Evolutionary conservation across 108 stramenopile species (phyloP), one percentile per base, ranked within the genome.

Genomic region (Nitzschia putrida): DNA sequence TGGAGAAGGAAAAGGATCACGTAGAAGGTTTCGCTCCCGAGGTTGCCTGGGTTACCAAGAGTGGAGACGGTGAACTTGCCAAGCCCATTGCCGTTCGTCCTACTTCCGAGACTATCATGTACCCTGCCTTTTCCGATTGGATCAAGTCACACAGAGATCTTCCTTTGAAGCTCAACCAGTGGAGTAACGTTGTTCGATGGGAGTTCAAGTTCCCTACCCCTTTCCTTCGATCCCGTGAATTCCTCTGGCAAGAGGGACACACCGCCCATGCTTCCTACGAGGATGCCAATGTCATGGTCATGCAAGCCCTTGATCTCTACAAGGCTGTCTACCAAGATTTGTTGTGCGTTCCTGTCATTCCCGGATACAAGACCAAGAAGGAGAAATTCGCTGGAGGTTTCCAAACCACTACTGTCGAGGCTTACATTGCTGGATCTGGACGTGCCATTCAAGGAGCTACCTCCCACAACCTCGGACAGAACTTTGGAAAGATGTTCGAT

Each of bases 201-300:
- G 99, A 99, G 76, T 98, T 99, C 76, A 99, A 99, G 80, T 80
- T 98, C 76, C 97, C 99, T 20, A 99, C 98, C 16, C 99, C 99
- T 0, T 99, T 99, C 61, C 80, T 99, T 37, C 81, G 99, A 53
- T 91, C 95, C 22, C 82, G 98, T 44, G 98, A 99, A 81, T 99
- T 99, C 74, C 80, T 99, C 49, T 99, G 99, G 99, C 98, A 99
- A 78, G 98, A 99, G 80, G 99, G 99, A 16, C 99, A 99, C 88
- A 98, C 99, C 41, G 99, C 99, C 22, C 98, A 98, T 83, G 87
- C 96, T 13, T 87, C 87, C 29, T 93, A 83, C 67, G 98, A 97
- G 43, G 99, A 99, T 61, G 96, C 99, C 10, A 83, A 98, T 72
- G 73, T 78, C 51, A 98, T 97, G 96, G 99, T 99, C 20, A 84